Conservation (phyloP, 2,329 filamentous ascomycete species). For the Colletotrichum scovillei region DNA sequence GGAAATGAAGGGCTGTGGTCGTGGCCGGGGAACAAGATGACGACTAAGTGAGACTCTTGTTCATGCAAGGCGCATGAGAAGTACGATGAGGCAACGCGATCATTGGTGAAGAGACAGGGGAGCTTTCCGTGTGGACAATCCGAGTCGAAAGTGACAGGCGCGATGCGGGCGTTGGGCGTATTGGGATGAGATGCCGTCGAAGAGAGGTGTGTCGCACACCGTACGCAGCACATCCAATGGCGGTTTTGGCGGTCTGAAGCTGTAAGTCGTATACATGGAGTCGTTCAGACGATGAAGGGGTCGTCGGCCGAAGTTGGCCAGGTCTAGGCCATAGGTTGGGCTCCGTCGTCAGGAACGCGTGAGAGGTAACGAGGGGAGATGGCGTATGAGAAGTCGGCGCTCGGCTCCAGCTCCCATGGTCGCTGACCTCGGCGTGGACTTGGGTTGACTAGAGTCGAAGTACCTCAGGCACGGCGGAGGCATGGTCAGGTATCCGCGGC, state of each 20-base stretch:
- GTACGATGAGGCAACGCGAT: constrained; percentile 32
- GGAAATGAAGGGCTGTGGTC: constrained; percentile 2
- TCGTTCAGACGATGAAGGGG: constrained; percentile 21
- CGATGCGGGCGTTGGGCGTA: constrained; percentile 20
- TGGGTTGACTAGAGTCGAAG: neutral
- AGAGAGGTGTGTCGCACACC: constrained; percentile 1
- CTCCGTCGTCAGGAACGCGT: constrained; percentile 30
- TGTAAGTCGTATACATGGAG: constrained; percentile 7
- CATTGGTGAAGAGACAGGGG: constrained; percentile 20
- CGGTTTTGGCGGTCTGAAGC: constrained; percentile 25
- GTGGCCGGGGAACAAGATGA: constrained; percentile 12
- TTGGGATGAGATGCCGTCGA: neutral
- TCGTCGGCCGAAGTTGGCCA: constrained; percentile 17
- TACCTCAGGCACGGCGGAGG: neutral
- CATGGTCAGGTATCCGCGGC: constrained; percentile 3
- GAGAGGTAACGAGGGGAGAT: constrained; percentile 10
- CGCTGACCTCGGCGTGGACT: constrained; percentile 2
- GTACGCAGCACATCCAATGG: neutral
- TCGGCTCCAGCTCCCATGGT: neutral
- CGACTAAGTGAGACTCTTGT: constrained; percentile 15
- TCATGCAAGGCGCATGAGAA: constrained; percentile 31
- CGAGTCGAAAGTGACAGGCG: constrained; percentile 7
- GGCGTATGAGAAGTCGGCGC: constrained; percentile 9
- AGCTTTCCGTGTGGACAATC: constrained; percentile 20
- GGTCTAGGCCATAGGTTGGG: constrained; percentile 26